These are phyloP conservation scores for Acacia pycnantha DNA, from an alignment of 331 rosid genomes.

Conservation along the genomic window DNA sequence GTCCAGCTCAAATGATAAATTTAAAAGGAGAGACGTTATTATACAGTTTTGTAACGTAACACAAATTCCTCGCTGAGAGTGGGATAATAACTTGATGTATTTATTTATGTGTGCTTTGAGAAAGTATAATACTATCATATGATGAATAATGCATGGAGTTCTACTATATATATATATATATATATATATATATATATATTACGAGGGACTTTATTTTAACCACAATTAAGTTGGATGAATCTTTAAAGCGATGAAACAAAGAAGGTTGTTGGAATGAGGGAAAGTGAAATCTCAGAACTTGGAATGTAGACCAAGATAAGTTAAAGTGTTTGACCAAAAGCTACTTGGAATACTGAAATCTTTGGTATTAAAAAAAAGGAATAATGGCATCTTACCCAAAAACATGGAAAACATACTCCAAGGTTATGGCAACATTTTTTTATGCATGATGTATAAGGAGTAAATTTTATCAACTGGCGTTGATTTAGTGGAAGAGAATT, in stretches of 20 bases:
- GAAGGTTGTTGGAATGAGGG: slow-evolving; percentile 36
- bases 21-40: background rate
- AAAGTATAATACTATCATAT: too few species aligned
- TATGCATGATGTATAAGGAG: too few species aligned
- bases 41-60: background rate
- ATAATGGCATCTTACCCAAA: too few species aligned
- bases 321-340: background rate
- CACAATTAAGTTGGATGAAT: background rate
- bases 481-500: too few species aligned
- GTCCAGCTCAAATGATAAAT: background rate
- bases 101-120: too few species aligned
- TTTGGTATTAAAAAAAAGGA: too few species aligned
- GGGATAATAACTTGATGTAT: background rate
- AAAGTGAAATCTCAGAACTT: slow-evolving; percentile 14
- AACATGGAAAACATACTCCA: too few species aligned
- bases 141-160: background rate
- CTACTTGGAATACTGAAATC: background rate
- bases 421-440: too few species aligned
- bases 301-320: background rate
- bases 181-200: too few species aligned
- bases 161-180: background rate
- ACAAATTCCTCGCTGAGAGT: background rate
- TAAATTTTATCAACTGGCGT: too few species aligned
- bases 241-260: slow-evolving; percentile 1
- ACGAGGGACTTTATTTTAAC: background rate